Base-by-base conservation (phyloP, 805 yeast genomes). In the Cyberlindnera lachancei region DNA sequence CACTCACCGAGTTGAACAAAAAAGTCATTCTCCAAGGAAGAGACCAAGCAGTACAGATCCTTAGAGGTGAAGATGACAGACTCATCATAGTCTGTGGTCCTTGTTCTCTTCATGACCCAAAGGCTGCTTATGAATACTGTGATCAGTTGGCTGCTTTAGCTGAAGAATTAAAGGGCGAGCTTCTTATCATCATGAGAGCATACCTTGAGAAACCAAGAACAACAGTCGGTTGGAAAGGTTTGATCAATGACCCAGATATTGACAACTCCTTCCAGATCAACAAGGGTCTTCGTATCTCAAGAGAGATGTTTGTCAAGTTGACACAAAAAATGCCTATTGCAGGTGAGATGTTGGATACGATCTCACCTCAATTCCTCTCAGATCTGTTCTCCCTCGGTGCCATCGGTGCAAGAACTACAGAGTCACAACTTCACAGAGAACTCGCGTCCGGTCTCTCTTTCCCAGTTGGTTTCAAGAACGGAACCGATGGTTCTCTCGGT, bases 151-250 rank as follows among this genome's bases (percentile, higher is more conserved):
- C 72, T 27, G 66, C 64, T 34, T 55, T 79, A 23, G 63, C 81
- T 26, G 75, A 75, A 35, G 68, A 75, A 52, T 66, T 82, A 42
- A 68, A 79, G 43, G 76, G 73, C 29, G 96, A 90, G 46, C 68
- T 92, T 38, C 73, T 78, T 36, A 79, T 92, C 37, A 79, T 92
- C 41, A 92, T 92, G 98, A 79, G 98, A 64, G 97, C 97, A 4
- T 92, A 92, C 66, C 70, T 92, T 52, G 98, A 90, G 60, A 90
- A 90, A 63, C 98, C 98, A 49, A 78, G 98, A 64, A 90, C 98
- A 31, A 90, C 97, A 18, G 97, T 92, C 28, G 98, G 98, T 38
- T 90, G 98, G 98, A 90, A 90, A 64, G 98, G 98, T 47, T 70
- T 90, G 45, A 92, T 90, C 52, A 90, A 90, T 57, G 98, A 90